phyloP scores from a whole-genome alignment of 495 filamentous ascomycete genomes.

The Amorphotheca resinae region DNA sequence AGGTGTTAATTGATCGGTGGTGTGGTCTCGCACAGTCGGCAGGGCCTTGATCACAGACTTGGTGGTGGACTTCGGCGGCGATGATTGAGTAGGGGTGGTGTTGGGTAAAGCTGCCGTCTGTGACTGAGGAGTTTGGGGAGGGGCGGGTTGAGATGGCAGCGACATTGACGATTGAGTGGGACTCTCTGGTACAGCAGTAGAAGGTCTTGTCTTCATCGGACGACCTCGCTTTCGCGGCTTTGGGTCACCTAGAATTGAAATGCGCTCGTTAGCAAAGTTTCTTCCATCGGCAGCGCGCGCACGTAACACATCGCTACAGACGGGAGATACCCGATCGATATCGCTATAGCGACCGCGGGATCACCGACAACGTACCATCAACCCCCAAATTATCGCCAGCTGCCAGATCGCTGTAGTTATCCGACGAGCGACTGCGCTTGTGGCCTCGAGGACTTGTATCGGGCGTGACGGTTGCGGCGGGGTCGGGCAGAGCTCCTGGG shows the following conservation, averaged over 20 bases:
- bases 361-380: slow-evolving; percentile 59
- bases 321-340: slow-evolving; percentile 12
- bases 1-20: slow-evolving; percentile 84
- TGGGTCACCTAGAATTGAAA: slow-evolving; percentile 31
- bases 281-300: slow-evolving; percentile 22
- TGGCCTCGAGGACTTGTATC: slow-evolving; percentile 57
- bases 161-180: slow-evolving; percentile 37
- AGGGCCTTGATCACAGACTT: slow-evolving; percentile 89
- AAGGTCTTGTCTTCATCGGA: slow-evolving; percentile 54
- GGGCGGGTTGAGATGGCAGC: slow-evolving; percentile 34
- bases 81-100: slow-evolving; percentile 51
- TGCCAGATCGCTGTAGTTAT: slow-evolving; percentile 46
- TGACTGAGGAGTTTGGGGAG: slow-evolving; percentile 66
- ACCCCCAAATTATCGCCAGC: slow-evolving; percentile 52
- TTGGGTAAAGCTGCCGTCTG: slow-evolving; percentile 53
- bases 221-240: slow-evolving; percentile 78
- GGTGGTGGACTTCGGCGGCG: slow-evolving; percentile 70
- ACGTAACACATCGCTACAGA: slow-evolving; percentile 23
- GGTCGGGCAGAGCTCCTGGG: slow-evolving; percentile 20
- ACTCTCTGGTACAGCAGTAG: slow-evolving; percentile 35
- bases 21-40: slow-evolving; percentile 92
- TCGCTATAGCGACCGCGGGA: slow-evolving; percentile 3
- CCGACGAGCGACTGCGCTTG: slow-evolving; percentile 89
- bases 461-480: slow-evolving; percentile 33
- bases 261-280: slow-evolving; percentile 27